Evolutionary conservation across 768 basidiomycete species (phyloP).

Genomic region (Podaxis sp.): DNA sequence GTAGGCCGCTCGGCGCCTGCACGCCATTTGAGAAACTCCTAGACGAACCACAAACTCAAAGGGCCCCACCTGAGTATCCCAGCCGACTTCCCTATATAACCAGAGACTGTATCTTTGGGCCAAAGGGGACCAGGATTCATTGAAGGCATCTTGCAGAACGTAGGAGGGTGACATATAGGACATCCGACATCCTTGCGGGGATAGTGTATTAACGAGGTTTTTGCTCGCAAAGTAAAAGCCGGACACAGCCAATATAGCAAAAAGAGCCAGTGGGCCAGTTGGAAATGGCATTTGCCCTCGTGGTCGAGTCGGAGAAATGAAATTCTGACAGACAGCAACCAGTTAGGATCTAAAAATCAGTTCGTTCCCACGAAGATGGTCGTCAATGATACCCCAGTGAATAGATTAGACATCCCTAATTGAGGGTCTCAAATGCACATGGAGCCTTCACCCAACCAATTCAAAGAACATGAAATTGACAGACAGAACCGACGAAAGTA

Average conservation of each 20-base stretch:
- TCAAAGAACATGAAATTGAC: slow-evolving; percentile 11
- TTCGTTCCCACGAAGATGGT: not conserved
- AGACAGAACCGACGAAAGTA: slow-evolving; percentile 5
- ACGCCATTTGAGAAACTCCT: not conserved
- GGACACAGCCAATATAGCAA: slow-evolving; percentile 32
- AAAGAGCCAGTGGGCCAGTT: slow-evolving; percentile 34
- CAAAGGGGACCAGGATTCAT: slow-evolving; percentile 69
- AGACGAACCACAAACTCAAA: not conserved
- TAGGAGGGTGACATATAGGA: slow-evolving; percentile 96
- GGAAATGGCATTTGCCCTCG: slow-evolving; percentile 15
- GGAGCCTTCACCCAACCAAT: slow-evolving; percentile 12
- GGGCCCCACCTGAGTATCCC: slow-evolving; percentile 66
- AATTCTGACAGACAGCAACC: not conserved
- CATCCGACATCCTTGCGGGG: slow-evolving; percentile 94
- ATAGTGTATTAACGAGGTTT: slow-evolving; percentile 51
- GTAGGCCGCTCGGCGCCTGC: slow-evolving; percentile 49
- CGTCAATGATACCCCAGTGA: not conserved
- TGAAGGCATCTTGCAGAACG: slow-evolving; percentile 65
- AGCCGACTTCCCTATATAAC: slow-evolving; percentile 87
- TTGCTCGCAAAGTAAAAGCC: slow-evolving; percentile 43
- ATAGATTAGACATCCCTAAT: not conserved
- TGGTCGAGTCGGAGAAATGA: not conserved
- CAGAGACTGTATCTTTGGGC: slow-evolving; percentile 79
- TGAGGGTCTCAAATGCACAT: not conserved
- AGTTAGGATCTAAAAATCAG: not conserved